Conservation (phyloP, 331 rosid genomes). For the Malus hybrid region DNA sequence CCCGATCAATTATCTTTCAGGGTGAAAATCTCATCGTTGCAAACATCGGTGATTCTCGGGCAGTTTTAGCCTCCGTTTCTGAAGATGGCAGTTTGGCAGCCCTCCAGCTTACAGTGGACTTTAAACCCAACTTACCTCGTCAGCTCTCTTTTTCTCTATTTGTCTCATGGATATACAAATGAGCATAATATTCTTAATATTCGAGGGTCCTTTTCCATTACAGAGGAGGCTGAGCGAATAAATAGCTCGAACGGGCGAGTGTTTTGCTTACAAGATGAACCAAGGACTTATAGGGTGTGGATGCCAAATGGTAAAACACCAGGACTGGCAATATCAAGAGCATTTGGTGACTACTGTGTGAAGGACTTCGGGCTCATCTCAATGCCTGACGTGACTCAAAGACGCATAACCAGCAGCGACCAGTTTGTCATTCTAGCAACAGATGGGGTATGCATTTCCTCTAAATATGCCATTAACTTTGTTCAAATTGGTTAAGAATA, state of each 20-base stretch:
- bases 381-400: constrained; percentile 50
- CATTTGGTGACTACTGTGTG: constrained; percentile 62
- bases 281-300: constrained; percentile 71
- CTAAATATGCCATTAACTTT: neutral
- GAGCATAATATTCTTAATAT: neutral
- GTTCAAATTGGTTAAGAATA: neutral
- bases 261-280: constrained; percentile 57
- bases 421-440: constrained; percentile 68
- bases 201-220: neutral
- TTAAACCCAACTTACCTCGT: constrained; percentile 69
- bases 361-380: constrained; percentile 69
- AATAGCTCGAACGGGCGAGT: constrained; percentile 49
- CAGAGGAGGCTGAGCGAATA: constrained; percentile 73
- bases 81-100: constrained; percentile 51
- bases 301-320: constrained; percentile 47
- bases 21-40: constrained; percentile 58
- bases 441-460: constrained; percentile 50
- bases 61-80: constrained; percentile 56
- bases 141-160: neutral
- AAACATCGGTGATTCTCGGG: constrained; percentile 68
- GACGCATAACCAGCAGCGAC: constrained; percentile 37
- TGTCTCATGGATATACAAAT: neutral
- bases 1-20: constrained; percentile 24
- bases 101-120: constrained; percentile 58
- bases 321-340: constrained; percentile 69